Percentiles rank a stretch among this genome's conserved stretches.
Evolutionary conservation across 108 stramenopile species (phyloP).

Genomic region (Fragilariopsis cylindrus): DNA sequence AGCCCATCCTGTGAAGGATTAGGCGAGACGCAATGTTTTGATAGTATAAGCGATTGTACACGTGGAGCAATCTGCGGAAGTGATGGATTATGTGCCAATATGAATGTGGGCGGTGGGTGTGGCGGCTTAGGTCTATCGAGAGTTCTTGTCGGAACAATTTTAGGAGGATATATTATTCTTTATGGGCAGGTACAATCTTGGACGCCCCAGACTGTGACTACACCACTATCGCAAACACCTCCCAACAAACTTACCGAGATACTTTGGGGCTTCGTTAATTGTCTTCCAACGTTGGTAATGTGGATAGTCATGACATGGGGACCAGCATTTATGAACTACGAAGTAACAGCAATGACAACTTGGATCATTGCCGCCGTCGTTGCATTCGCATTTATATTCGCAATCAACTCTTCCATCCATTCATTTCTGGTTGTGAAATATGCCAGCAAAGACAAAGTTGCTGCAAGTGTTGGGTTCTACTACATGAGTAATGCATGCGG

Average conservation of each 20-base stretch:
- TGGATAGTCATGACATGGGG: constrained; percentile 59
- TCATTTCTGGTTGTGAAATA: constrained; percentile 94
- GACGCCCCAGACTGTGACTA: constrained; percentile 91
- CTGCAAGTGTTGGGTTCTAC: constrained; percentile 92
- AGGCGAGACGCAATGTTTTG: constrained; percentile 55
- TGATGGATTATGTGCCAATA: constrained; percentile 53
- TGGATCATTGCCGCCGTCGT: constrained; percentile 74
- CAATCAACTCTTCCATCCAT: constrained; percentile 93
- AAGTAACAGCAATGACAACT: constrained; percentile 55
- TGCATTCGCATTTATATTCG: constrained; percentile 89
- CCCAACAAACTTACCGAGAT: constrained; percentile 88
- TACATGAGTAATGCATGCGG: constrained; percentile 97
- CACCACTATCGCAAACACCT: constrained; percentile 77
- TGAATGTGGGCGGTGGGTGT: constrained; percentile 81
- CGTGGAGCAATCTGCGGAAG: constrained; percentile 62
- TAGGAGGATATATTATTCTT: constrained; percentile 93
- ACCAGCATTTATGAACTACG: constrained; percentile 53
- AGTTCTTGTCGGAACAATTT: constrained; percentile 84
- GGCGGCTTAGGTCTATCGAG: constrained; percentile 75
- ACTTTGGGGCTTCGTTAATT: constrained; percentile 82
- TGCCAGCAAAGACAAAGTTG: constrained; percentile 87
- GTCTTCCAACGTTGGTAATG: constrained; percentile 65
- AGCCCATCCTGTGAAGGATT: constrained; percentile 75
- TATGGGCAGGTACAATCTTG: constrained; percentile 94
- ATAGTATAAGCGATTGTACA: constrained; percentile 45